Percentiles rank a stretch among this genome's conserved stretches.
phyloP scores from a whole-genome alignment of 805 yeast genomes.

The fission yeast (Schizosaccharomyces pombe) region ASM294v3 CU329670.1:5424501-5425000 shows the following conservation, averaged over 20 bases:
- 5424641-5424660: background rate
- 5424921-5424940: no score
- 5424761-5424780: background rate
- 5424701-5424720: background rate
- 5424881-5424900: no score
- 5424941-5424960: no score
- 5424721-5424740: background rate
- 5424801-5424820: no score
- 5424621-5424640: background rate
- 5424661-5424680: background rate
- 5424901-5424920: no score
- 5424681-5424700: background rate
- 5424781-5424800: no score
- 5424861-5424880: no score
- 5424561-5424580: background rate
- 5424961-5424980: no score
- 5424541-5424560: background rate
- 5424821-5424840: background rate
- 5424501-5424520: background rate
- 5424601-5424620: background rate
- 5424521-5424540: background rate
- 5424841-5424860: no score
- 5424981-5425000: no score
- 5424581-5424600: background rate
- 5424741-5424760: background rate